These are phyloP conservation scores for Curvularia spicifera DNA, from an alignment of 2,329 filamentous ascomycete species.

Conservation along the genomic window DNA sequence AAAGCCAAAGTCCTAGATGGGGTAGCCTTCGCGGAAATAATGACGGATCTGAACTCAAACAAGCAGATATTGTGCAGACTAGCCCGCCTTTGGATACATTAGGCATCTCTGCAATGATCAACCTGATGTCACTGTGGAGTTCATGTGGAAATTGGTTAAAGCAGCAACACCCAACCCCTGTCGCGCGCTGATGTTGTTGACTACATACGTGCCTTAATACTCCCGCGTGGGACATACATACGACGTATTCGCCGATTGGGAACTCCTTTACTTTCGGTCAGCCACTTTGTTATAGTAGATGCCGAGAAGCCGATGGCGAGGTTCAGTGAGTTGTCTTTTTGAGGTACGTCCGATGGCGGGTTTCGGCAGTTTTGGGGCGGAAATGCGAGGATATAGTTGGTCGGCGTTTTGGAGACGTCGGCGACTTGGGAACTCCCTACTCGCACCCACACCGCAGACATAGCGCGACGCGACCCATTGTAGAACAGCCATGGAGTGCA, in stretches of 20 bases:
- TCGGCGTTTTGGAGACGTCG: background rate
- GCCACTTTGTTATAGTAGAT: background rate
- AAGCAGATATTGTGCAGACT: background rate
- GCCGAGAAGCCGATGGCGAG: background rate
- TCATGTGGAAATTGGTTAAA: background rate
- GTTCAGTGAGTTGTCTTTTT: background rate
- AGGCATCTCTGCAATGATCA: background rate
- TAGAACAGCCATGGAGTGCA: background rate
- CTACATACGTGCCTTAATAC: background rate
- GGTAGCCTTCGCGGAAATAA: background rate
- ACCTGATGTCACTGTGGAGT: background rate
- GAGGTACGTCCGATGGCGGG: background rate
- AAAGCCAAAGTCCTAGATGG: background rate
- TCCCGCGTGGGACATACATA: background rate
- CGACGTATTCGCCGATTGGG: background rate
- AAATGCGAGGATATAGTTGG: background rate
- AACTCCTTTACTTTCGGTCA: background rate
- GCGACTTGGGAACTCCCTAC: background rate
- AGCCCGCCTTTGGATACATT: background rate
- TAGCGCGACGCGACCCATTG: background rate
- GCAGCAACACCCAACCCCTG: background rate
- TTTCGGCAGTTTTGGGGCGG: background rate
- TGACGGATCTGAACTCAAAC: background rate
- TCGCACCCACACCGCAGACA: background rate
- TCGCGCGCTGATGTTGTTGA: background rate